phyloP scores from a whole-genome alignment of 176 grass and related monocot genomes.

The Triticum turgidum region DNA sequence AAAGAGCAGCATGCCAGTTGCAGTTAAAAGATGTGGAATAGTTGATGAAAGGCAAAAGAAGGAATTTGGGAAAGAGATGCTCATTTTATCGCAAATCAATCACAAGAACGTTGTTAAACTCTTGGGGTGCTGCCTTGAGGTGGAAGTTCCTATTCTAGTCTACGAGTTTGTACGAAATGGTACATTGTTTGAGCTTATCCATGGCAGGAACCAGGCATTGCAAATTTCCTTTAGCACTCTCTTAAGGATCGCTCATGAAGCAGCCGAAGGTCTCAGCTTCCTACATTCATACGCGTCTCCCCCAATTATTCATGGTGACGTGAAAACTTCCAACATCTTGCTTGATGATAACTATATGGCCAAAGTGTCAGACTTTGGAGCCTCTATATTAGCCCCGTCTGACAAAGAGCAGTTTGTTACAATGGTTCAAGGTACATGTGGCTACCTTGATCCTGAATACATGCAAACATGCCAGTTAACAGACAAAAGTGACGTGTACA shows the following conservation, averaged over 20 bases:
- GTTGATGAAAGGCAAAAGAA: slow-evolving; percentile 34
- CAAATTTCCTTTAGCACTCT: slow-evolving; percentile 6
- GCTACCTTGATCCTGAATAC: slow-evolving; percentile 43
- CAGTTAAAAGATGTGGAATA: slow-evolving; percentile 13
- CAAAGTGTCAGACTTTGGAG: slow-evolving; percentile 39
- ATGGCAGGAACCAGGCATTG: slow-evolving; percentile 18
- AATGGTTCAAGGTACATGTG: slow-evolving; percentile 32
- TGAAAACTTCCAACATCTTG: slow-evolving; percentile 18
- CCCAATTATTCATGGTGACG: slow-evolving; percentile 41
- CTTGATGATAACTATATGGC: slow-evolving; percentile 26
- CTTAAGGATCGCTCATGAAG: slow-evolving; percentile 36
- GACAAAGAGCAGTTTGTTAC: slow-evolving; percentile 37
- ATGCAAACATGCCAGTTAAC: slow-evolving; percentile 43
- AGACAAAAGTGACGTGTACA: slow-evolving; percentile 28
- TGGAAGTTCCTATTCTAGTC: slow-evolving; percentile 35
- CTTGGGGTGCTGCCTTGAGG: slow-evolving; percentile 32
- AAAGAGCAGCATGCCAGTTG: not conserved
- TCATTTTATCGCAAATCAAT: slow-evolving; percentile 37
- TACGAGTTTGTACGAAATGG: slow-evolving; percentile 33
- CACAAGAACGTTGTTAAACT: slow-evolving; percentile 42
- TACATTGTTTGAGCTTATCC: slow-evolving; percentile 25
- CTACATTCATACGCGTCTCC: slow-evolving; percentile 16
- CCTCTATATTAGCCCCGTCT: slow-evolving; percentile 26
- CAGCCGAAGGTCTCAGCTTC: slow-evolving; percentile 28
- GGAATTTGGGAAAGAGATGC: slow-evolving; percentile 30